Evolutionary conservation across 2,329 filamentous ascomycete species (phyloP), one percentile per base, ranked within the genome.

Genomic region (Diplocarpon mali): DNA sequence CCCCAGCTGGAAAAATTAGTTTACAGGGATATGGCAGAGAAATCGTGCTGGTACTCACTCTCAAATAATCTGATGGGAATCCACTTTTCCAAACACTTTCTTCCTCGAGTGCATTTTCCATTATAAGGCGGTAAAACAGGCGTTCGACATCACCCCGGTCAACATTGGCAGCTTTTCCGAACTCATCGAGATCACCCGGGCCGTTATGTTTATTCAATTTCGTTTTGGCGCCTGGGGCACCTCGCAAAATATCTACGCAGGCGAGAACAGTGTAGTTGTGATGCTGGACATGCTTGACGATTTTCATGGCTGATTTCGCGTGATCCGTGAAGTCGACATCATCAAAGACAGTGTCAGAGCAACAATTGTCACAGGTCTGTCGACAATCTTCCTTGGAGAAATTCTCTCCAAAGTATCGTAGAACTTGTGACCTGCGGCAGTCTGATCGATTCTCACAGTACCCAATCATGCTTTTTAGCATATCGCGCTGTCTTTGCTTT

Each of bases 321-420:
- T 85, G 77, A 13, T 79, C 66, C 11, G 85, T 88, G 54, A 90
- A 83, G 64, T 96, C 88, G 46, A 78, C 45, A 8, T 74, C 70
- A 55, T 88, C 79, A 57, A 87, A 92, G 3, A 73, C 72, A 37
- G 76, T 70, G 17, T 77, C 78, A 2, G 80, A 85, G 52, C 73
- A 78, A 70, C 92, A 98, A 60, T 95, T 96, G 67, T 98, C 93
- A 64, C 92, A 98, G 1, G 73, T 75, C 40, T 75, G 71, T 39
- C 78, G 69, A 64, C 92, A 98, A 41, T 85, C 73, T 11, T 76
- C 73, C 31, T 71, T 69, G 41, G 76, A 68, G 60, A 96, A 98
- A 1, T 71, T 70, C 63, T 98, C 93, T 46, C 83, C 88, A 68
- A 98, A 98, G 64, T 98, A 98, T n/a, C 76, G 76, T 29, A 98